Percentiles rank a stretch among this genome's conserved stretches.
phyloP scores from a whole-genome alignment of 108 stramenopile genomes.

The Cyclotella sp. region DNA sequence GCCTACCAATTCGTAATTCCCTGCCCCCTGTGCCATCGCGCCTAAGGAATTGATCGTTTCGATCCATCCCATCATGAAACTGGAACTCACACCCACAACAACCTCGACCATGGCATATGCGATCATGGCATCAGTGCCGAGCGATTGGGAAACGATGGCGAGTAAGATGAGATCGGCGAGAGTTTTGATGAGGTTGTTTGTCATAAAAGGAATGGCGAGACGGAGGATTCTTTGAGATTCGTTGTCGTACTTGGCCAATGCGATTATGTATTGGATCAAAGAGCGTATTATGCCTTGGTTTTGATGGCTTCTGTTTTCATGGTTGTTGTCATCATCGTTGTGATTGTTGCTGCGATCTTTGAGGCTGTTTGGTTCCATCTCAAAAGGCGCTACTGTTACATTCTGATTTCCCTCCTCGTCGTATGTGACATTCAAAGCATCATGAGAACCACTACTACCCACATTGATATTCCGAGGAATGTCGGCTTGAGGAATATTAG shows the following conservation, averaged over 20 bases:
- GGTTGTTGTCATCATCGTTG: background rate
- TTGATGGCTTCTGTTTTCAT: background rate
- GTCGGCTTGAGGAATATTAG: background rate
- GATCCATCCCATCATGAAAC: slow-evolving; percentile 38
- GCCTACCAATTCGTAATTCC: slow-evolving; percentile 43
- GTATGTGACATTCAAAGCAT: background rate
- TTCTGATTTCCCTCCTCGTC: background rate
- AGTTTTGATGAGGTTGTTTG: slow-evolving; percentile 27
- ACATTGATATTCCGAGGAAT: slow-evolving; percentile 13
- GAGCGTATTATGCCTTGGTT: background rate
- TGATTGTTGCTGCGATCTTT: background rate
- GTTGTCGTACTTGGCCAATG: slow-evolving; percentile 23
- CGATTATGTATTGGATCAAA: background rate
- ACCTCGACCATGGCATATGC: slow-evolving; percentile 41
- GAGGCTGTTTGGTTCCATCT: background rate
- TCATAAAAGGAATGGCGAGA: slow-evolving; percentile 38
- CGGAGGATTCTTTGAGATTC: slow-evolving; percentile 43
- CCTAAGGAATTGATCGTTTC: slow-evolving; percentile 41
- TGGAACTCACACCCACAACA: slow-evolving; percentile 38
- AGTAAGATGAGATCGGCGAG: slow-evolving; percentile 21
- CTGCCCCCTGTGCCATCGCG: slow-evolving; percentile 41
- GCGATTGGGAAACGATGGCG: slow-evolving; percentile 37
- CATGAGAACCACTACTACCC: background rate
- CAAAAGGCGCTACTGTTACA: background rate
- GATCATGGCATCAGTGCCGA: slow-evolving; percentile 47